These are phyloP conservation scores for Didymosphaeria variabile DNA, from an alignment of 2,329 filamentous ascomycete species.

Conservation along the genomic window DNA sequence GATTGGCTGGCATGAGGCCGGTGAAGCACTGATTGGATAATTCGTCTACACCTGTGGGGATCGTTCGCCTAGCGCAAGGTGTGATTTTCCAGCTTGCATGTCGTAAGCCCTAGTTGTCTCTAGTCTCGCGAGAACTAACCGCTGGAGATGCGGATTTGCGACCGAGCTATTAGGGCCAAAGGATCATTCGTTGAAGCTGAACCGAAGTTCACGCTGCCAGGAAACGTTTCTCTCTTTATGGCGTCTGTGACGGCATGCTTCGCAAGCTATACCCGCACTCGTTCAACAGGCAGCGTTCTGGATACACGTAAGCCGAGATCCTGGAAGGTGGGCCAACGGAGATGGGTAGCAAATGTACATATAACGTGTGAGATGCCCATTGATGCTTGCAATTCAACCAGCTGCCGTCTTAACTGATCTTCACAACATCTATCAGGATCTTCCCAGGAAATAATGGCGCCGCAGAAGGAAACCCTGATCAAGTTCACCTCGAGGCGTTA, in stretches of 20 bases:
- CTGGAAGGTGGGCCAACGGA: not conserved
- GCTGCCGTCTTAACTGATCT: not conserved
- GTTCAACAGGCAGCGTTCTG: not conserved
- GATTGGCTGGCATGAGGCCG: too few relatives aligned
- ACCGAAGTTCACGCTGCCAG: not conserved
- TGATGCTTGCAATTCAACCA: too few relatives aligned
- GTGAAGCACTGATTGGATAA: not conserved
- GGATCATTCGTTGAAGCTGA: not conserved
- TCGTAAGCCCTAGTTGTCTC: not conserved
- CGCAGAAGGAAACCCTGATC: slow-evolving; percentile 12
- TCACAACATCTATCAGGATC: not conserved
- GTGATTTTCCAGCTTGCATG: not conserved
- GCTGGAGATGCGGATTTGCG: not conserved
- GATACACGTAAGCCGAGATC: not conserved
- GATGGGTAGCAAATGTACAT: too few relatives aligned
- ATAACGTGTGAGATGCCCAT: too few relatives aligned
- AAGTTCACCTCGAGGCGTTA: slow-evolving; percentile 15
- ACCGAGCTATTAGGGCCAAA: not conserved
- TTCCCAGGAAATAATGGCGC: slow-evolving; percentile 11
- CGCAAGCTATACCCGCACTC: not conserved
- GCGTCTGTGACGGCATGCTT: not conserved
- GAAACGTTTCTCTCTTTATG: not conserved
- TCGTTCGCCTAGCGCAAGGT: too few relatives aligned
- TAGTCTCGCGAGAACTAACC: not conserved
- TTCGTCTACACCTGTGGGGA: too few relatives aligned